These are phyloP conservation scores for Mortierella sp. DNA, from an alignment of 371 early-diverging fungal genomes.

Conservation along the genomic window DNA sequence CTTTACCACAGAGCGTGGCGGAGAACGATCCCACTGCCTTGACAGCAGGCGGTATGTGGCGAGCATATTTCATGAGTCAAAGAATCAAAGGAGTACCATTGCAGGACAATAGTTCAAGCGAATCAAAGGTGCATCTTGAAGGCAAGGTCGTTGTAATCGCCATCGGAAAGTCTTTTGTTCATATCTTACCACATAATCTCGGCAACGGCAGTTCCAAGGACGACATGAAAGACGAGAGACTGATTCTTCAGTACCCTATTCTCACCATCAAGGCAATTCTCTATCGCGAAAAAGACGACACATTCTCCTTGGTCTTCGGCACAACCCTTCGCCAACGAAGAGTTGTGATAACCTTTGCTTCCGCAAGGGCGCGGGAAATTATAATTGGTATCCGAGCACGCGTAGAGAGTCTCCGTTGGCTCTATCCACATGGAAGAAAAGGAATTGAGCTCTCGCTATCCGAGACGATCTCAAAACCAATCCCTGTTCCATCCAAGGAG, in stretches of 20 bases:
- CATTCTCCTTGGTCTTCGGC: constrained; percentile 40
- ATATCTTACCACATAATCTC: constrained; percentile 47
- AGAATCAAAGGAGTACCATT: constrained; percentile 35
- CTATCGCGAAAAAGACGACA: constrained; percentile 38
- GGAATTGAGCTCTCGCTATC: constrained; percentile 37
- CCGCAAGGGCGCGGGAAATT: constrained; percentile 48
- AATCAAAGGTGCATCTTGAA: constrained; percentile 40
- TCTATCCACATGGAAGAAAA: constrained; percentile 42
- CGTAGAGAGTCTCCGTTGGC: constrained; percentile 48
- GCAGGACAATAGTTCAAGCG: constrained; percentile 14
- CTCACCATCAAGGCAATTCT: constrained; percentile 43
- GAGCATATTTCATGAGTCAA: constrained; percentile 43
- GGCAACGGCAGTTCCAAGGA: constrained; percentile 49
- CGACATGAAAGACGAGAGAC: constrained; percentile 46
- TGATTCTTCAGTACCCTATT: constrained; percentile 42
- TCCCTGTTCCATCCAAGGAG: constrained; percentile 48
- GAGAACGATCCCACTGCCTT: constrained; percentile 44
- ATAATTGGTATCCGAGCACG: constrained; percentile 49
- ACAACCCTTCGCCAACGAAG: constrained; percentile 45
- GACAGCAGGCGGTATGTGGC: constrained; percentile 53
- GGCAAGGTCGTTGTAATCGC: constrained; percentile 45
- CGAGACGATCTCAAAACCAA: constrained; percentile 25
- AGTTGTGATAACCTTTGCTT: constrained; percentile 45
- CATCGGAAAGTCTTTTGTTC: constrained; percentile 39
- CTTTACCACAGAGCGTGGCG: constrained; percentile 41